Conservation (phyloP, 2,329 filamentous ascomycete genomes). For the Ceratocystis smalleyi region DNA sequence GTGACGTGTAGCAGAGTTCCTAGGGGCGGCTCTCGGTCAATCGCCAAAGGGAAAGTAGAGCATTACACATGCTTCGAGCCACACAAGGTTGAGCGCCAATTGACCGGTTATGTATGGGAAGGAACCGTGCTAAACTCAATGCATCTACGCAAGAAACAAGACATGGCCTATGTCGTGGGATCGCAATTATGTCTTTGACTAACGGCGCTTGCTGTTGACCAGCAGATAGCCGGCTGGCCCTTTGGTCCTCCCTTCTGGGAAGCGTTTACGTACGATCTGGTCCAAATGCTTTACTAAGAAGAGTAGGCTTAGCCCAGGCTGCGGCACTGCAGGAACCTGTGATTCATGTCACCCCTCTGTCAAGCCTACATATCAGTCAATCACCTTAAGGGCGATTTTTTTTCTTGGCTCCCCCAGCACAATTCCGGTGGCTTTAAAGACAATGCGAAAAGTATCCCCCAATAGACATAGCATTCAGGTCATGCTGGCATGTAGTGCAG, state of each 20-base stretch:
- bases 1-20: constrained; percentile 1
- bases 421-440: neutral
- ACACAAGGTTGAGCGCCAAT: neutral
- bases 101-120: neutral
- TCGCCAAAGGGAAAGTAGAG: neutral
- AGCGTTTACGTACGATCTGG: neutral
- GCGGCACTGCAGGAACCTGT: neutral
- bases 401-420: neutral
- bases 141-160: neutral
- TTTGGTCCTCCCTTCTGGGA: neutral
- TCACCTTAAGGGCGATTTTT: no score
- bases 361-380: neutral
- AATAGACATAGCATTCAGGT: neutral
- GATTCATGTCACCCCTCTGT: neutral
- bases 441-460: neutral
- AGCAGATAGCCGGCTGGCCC: neutral
- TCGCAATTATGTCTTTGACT: neutral
- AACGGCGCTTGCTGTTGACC: neutral
- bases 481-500: neutral
- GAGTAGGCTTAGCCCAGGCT: neutral
- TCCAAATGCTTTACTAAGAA: neutral
- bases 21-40: neutral
- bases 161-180: neutral
- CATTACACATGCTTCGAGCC: neutral
- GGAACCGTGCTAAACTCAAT: neutral